Evolutionary conservation across 306 rosid species (phyloP).

Genomic region (Acacia acuminata): DNA sequence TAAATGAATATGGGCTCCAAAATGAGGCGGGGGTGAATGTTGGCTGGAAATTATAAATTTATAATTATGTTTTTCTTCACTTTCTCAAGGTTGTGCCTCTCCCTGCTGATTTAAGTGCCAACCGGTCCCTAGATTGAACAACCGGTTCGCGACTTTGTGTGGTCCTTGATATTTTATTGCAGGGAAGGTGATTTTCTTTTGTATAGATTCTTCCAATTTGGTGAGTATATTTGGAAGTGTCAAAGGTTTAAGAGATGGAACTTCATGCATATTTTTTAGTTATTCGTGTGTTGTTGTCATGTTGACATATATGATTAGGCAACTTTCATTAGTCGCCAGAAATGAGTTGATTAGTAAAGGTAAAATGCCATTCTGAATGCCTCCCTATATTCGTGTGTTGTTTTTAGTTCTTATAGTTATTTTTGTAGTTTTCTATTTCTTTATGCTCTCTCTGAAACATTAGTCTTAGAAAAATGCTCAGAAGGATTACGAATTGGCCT

Average conservation of each 20-base stretch:
- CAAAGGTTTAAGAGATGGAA: neutral
- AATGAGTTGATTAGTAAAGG: too few species aligned
- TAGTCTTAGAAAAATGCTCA: too few species aligned
- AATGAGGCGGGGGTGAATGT: neutral
- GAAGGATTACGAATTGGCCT: too few species aligned
- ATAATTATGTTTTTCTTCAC: neutral
- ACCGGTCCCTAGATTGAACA: neutral
- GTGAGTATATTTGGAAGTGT: neutral
- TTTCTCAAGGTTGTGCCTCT: neutral
- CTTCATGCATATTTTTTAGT: neutral
- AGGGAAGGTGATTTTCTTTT: neutral
- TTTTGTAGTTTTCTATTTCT: neutral
- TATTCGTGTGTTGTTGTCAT: neutral
- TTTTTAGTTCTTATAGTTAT: too few species aligned
- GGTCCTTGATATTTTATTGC: neutral
- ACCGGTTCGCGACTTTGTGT: neutral
- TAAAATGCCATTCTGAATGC: too few species aligned
- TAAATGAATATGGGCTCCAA: neutral
- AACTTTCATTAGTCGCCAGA: neutral
- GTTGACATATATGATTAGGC: neutral
- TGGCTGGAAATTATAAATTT: neutral
- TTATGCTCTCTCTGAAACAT: too few species aligned
- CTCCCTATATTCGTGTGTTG: too few species aligned
- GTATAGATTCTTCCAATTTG: neutral
- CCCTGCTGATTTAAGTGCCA: neutral